These are phyloP conservation scores for Nitzschia sp. DNA, from an alignment of 108 stramenopile genomes.

Conservation along the genomic window DNA sequence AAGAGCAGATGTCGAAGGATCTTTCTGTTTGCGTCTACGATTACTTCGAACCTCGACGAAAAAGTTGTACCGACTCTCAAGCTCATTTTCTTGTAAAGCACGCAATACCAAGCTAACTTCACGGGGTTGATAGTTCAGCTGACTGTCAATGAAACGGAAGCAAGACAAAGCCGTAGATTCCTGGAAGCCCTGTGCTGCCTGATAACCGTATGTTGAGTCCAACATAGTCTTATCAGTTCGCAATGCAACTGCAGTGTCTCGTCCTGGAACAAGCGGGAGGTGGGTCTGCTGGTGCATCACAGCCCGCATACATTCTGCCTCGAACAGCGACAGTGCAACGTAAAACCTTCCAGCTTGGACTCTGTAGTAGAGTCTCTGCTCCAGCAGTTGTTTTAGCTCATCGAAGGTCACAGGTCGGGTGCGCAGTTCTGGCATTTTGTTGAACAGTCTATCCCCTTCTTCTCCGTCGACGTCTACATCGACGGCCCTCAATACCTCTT, in stretches of 20 bases:
- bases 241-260: slow-evolving; percentile 74
- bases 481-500: slow-evolving; percentile 85
- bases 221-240: slow-evolving; percentile 80
- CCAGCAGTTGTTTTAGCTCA: slow-evolving; percentile 84
- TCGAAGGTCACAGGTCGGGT: slow-evolving; percentile 72
- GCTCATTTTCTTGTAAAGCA: slow-evolving; percentile 88
- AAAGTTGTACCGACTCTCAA: slow-evolving; percentile 84
- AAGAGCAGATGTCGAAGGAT: slow-evolving; percentile 85
- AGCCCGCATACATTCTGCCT: slow-evolving; percentile 95
- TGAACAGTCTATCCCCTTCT: slow-evolving; percentile 73
- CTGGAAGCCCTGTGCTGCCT: slow-evolving; percentile 85
- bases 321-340: slow-evolving; percentile 89
- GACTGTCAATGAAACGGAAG: slow-evolving; percentile 94
- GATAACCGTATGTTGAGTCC: slow-evolving; percentile 80
- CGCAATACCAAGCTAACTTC: slow-evolving; percentile 89
- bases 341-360: slow-evolving; percentile 93
- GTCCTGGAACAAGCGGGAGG: slow-evolving; percentile 75
- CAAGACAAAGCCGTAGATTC: slow-evolving; percentile 85
- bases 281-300: slow-evolving; percentile 83
- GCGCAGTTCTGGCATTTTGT: slow-evolving; percentile 59
- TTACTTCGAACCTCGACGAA: slow-evolving; percentile 95
- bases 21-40: slow-evolving; percentile 90
- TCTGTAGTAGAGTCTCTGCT: slow-evolving; percentile 81
- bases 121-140: slow-evolving; percentile 85
- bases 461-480: slow-evolving; percentile 91